phyloP scores from a whole-genome alignment of 768 basidiomycete genomes.

The Psilocybe sp. region DNA sequence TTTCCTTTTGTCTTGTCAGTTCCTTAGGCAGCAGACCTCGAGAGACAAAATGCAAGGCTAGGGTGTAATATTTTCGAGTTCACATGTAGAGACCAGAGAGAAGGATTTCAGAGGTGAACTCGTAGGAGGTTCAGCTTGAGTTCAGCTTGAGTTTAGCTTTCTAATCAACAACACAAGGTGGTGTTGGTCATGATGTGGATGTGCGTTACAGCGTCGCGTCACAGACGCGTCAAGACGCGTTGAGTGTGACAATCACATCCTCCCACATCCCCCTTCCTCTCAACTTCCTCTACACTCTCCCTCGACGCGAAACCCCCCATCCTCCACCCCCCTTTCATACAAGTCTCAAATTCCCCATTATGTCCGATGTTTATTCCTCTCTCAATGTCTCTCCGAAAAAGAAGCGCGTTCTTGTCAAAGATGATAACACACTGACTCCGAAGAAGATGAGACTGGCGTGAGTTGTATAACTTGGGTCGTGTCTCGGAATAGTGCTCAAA shows the following conservation, averaged over 20 bases:
- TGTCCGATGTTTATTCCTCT: constrained; percentile 63
- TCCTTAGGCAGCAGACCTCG: too few relatives aligned
- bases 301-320: constrained; percentile 20
- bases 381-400: constrained; percentile 68
- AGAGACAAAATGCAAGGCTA: too few relatives aligned
- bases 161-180: too few relatives aligned
- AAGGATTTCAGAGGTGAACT: too few relatives aligned
- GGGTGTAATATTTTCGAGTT: too few relatives aligned
- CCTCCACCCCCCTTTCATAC: constrained; percentile 4
- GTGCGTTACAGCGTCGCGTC: constrained; percentile 13
- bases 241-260: constrained; percentile 7
- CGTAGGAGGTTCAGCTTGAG: too few relatives aligned
- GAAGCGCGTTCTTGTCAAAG: constrained; percentile 60
- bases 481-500: neutral
- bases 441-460: constrained; percentile 65
- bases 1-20: too few relatives aligned
- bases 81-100: too few relatives aligned
- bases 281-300: neutral
- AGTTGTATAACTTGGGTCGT: constrained; percentile 16
- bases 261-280: neutral
- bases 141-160: too few relatives aligned
- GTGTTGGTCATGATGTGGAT: too few relatives aligned
- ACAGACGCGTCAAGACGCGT: constrained; percentile 21
- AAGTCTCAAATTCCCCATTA: constrained; percentile 12
- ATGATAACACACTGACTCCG: constrained; percentile 57